Conservation (phyloP, 2,329 filamentous ascomycete species). For the Alternaria dauci region DNA sequence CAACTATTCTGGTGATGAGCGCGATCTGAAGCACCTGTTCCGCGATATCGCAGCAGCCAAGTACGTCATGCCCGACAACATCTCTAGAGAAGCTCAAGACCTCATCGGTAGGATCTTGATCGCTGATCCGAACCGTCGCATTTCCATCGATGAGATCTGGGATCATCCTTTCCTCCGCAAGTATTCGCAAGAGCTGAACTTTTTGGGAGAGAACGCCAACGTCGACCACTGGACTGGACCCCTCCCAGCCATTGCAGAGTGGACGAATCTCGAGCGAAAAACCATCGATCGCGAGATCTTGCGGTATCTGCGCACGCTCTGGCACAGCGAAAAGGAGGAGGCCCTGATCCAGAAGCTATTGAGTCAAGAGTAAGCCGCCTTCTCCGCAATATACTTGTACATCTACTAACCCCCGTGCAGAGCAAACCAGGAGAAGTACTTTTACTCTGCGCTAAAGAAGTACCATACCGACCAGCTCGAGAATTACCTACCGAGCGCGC, state of each 20-base stretch:
- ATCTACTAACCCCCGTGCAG: constrained; percentile 54
- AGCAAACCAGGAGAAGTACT: constrained; percentile 88
- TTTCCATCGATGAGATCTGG: constrained; percentile 84
- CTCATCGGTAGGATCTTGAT: constrained; percentile 82
- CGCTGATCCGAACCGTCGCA: constrained; percentile 78
- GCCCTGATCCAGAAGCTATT: constrained; percentile 73
- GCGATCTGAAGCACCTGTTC: constrained; percentile 71
- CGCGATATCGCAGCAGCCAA: constrained; percentile 60
- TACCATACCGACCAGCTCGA: constrained; percentile 87
- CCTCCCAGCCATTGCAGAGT: constrained; percentile 66
- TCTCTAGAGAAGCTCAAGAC: constrained; percentile 75
- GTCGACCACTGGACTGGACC: constrained; percentile 63
- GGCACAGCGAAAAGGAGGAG: constrained; percentile 83
- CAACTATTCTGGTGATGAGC: constrained; percentile 56
- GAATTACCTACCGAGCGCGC: constrained; percentile 77
- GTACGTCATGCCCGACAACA: constrained; percentile 56
- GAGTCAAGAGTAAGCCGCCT: constrained; percentile 52
- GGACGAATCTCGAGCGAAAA: constrained; percentile 66
- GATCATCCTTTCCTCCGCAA: constrained; percentile 84
- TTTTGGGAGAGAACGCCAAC: constrained; percentile 65
- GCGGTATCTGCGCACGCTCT: constrained; percentile 86
- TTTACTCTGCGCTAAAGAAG: constrained; percentile 84
- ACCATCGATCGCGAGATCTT: constrained; percentile 84
- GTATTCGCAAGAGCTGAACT: constrained; percentile 75
- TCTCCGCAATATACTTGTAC: not conserved